Evolutionary conservation across 2,329 filamentous ascomycete species (phyloP).

Genomic region (Colletotrichum gloeosporioides): DNA sequence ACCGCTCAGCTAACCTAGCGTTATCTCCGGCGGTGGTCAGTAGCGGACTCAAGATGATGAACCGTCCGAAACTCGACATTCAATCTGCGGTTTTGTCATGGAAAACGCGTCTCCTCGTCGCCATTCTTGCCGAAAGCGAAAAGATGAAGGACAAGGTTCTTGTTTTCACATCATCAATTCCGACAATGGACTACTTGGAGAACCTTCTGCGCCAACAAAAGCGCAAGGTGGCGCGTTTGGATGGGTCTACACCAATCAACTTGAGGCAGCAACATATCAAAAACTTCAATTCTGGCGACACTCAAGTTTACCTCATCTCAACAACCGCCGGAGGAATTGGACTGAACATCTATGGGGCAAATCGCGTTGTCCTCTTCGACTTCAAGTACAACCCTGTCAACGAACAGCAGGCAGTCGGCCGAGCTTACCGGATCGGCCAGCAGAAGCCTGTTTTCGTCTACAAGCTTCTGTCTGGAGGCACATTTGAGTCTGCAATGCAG

Average conservation of each 20-base stretch:
- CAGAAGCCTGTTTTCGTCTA: slow-evolving; percentile 84
- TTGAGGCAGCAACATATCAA: slow-evolving; percentile 70
- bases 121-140: slow-evolving; percentile 72
- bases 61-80: slow-evolving; percentile 37
- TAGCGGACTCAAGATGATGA: slow-evolving; percentile 40
- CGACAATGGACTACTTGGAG: slow-evolving; percentile 73
- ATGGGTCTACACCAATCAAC: slow-evolving; percentile 65
- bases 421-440: slow-evolving; percentile 87
- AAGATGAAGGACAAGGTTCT: slow-evolving; percentile 74
- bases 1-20: neutral
- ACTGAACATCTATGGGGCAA: slow-evolving; percentile 83
- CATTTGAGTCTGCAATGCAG: slow-evolving; percentile 77
- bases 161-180: slow-evolving; percentile 78
- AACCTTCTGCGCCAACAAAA: slow-evolving; percentile 54
- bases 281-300: slow-evolving; percentile 66
- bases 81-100: slow-evolving; percentile 62
- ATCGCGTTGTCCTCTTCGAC: slow-evolving; percentile 86
- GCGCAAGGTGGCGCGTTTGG: slow-evolving; percentile 63
- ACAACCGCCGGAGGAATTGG: slow-evolving; percentile 83
- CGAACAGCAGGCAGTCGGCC: slow-evolving; percentile 87
- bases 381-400: slow-evolving; percentile 80
- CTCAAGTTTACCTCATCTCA: slow-evolving; percentile 78
- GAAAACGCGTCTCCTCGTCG: slow-evolving; percentile 70
- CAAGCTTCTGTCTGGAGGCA: slow-evolving; percentile 78
- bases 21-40: neutral